Conservation (phyloP, 495 filamentous ascomycete genomes). For the Podospora pseudopauciseta region DNA sequence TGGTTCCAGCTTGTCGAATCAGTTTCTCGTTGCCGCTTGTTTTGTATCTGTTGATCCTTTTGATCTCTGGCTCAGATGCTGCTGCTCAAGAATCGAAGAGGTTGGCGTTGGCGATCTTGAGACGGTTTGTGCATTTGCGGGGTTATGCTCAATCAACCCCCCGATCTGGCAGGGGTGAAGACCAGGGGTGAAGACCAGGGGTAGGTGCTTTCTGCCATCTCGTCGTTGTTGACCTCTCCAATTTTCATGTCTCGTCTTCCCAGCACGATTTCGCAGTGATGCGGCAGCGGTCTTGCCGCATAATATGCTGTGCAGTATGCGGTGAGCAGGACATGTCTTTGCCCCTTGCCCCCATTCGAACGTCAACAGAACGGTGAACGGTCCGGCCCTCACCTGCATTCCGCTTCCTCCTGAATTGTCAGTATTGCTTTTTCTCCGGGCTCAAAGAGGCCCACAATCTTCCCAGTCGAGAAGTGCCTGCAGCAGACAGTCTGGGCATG, state of each 20-base stretch:
- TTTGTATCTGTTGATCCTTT: neutral
- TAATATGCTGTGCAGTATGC: neutral
- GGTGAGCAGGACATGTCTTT: neutral
- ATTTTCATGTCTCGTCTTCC: neutral
- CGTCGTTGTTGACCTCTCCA: neutral
- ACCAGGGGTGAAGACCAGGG: neutral
- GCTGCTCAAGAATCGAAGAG: neutral
- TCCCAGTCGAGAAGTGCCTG: neutral
- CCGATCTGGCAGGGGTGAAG: neutral
- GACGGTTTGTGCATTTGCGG: neutral
- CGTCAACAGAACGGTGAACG: neutral
- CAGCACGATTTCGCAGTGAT: neutral
- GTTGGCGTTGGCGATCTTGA: neutral
- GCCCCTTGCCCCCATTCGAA: neutral
- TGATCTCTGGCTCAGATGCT: neutral
- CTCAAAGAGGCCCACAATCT: neutral
- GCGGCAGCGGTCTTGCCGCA: neutral
- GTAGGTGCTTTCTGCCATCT: neutral
- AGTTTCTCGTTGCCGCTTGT: neutral
- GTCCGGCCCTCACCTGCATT: conserved; percentile 2
- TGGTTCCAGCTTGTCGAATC: neutral
- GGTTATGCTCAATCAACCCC: neutral
- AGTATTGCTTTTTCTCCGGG: neutral
- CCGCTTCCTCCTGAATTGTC: neutral
- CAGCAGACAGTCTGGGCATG: neutral